These are phyloP conservation scores for Hypoxylon sp. DNA, from an alignment of 2,329 filamentous ascomycete genomes.

Conservation along the genomic window DNA sequence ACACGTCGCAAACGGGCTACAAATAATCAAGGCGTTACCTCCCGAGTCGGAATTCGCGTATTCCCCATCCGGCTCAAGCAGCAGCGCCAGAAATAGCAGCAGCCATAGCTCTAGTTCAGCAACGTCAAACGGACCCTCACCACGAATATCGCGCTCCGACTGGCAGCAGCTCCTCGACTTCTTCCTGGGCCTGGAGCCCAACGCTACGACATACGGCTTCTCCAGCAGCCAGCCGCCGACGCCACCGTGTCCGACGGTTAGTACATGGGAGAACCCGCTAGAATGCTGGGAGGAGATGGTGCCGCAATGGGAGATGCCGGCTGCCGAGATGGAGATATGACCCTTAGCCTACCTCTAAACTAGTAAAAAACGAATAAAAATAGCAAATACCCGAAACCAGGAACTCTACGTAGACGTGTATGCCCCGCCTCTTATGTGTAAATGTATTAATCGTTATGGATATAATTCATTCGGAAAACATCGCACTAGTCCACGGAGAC, in stretches of 20 bases:
- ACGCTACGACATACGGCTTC: conserved; percentile 26
- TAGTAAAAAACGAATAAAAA: conserved; percentile 1
- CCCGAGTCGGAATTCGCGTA: conserved; percentile 16
- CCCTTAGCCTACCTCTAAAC: background rate
- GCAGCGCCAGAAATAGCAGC: background rate
- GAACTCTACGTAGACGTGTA: background rate
- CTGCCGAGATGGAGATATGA: conserved; percentile 13
- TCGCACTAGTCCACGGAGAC: background rate
- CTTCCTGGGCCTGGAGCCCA: conserved; percentile 41
- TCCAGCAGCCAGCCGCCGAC: conserved; percentile 23
- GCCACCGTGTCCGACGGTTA: conserved; percentile 13
- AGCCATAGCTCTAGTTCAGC: background rate
- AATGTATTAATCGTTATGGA: background rate
- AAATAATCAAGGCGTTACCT: conserved; percentile 52
- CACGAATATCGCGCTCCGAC: conserved; percentile 40
- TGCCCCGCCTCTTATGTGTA: background rate
- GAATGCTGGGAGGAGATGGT: conserved; percentile 31
- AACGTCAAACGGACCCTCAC: background rate
- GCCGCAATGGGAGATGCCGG: conserved; percentile 29
- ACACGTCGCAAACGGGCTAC: conserved; percentile 53
- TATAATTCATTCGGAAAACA: background rate
- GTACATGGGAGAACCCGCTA: conserved; percentile 21
- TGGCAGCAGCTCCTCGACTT: conserved; percentile 43
- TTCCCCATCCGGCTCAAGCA: background rate
- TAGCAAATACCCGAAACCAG: background rate